Evolutionary conservation across 495 filamentous ascomycete genomes (phyloP).

Genomic region (Talaromyces stipitatus): DNA sequence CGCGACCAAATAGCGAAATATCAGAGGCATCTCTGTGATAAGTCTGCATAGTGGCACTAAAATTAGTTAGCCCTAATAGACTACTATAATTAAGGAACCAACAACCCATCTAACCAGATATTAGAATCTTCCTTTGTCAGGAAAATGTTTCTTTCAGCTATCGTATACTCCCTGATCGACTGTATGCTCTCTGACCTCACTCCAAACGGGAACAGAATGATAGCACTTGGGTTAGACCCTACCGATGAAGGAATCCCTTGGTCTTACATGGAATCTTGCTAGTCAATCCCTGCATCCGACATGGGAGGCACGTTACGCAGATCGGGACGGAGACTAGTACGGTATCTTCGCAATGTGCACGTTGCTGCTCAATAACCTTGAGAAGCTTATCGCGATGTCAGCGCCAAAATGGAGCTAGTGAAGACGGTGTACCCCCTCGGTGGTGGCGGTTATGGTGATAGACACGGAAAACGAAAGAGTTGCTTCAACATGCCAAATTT

Average conservation of each 20-base stretch:
- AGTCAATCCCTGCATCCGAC: neutral
- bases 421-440: neutral
- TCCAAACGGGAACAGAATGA: too few species aligned
- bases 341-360: neutral
- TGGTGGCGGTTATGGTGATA: neutral
- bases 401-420: neutral
- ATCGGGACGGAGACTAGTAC: neutral
- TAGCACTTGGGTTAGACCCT: too few species aligned
- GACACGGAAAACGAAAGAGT: neutral
- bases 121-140: too few species aligned
- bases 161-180: too few species aligned
- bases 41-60: too few species aligned
- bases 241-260: neutral
- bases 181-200: too few species aligned
- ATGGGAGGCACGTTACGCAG: neutral
- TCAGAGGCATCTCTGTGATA: too few species aligned
- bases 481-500: neutral
- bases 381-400: neutral
- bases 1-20: too few species aligned
- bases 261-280: neutral
- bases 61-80: too few species aligned
- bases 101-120: too few species aligned
- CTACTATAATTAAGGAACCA: too few species aligned
- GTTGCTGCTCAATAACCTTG: neutral
- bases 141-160: too few species aligned